Percentiles rank a stretch among this genome's conserved stretches.
Conservation (phyloP, 257 asterid genomes). For the Nicotiana obtusifolia region DNA sequence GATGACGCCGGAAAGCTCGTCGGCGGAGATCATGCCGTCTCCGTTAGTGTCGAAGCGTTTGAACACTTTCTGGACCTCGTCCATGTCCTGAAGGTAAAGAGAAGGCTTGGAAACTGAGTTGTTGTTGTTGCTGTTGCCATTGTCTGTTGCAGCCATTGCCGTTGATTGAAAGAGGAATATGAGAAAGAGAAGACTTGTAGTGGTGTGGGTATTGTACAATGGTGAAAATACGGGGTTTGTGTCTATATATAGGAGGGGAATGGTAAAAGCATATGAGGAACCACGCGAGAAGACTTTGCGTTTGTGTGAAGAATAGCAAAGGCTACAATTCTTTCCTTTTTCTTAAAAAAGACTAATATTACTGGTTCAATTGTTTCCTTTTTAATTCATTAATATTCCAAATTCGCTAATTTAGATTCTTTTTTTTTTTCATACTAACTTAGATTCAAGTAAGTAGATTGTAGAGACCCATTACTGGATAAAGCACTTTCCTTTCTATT, state of each 20-base stretch:
- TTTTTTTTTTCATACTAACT: too few species aligned
- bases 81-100: constrained; percentile 38
- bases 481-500: too few species aligned
- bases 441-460: too few species aligned
- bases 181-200: neutral
- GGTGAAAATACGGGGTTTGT: neutral
- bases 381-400: too few species aligned
- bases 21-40: constrained; percentile 81
- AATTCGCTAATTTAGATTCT: too few species aligned
- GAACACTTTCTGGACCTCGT: constrained; percentile 55
- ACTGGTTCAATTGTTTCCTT: too few species aligned
- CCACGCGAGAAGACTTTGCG: too few species aligned
- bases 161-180: neutral
- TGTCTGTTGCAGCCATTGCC: constrained; percentile 1
- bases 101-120: constrained; percentile 23
- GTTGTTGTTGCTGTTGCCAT: constrained; percentile 23
- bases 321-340: too few species aligned
- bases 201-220: neutral
- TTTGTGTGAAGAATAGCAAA: too few species aligned
- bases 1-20: constrained; percentile 62
- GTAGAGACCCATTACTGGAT: too few species aligned
- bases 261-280: too few species aligned
- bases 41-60: constrained; percentile 69
- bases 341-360: too few species aligned
- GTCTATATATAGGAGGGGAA: neutral